Conservation (phyloP, 192 early-diverging fungal genomes). For the Lobulomyces angularis region DNA sequence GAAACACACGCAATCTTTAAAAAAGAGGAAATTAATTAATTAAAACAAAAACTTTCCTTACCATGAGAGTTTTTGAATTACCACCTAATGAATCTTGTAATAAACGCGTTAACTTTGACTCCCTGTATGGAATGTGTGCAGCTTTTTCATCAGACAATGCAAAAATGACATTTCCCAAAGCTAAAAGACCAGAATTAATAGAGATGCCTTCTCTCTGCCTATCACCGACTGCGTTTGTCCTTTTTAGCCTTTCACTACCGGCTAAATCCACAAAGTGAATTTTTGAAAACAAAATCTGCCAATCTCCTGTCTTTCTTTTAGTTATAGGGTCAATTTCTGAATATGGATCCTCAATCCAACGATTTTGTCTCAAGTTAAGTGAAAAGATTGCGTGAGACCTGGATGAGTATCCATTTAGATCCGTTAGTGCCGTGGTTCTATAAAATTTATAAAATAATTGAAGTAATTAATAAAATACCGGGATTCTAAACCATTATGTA, state of each 20-base stretch:
- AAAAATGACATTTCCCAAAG: conserved; percentile 88
- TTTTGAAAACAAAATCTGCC: conserved; percentile 61
- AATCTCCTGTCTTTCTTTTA: conserved; percentile 24
- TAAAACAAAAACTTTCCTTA: background rate
- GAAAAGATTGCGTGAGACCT: conserved; percentile 95
- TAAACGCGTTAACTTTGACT: conserved; percentile 76
- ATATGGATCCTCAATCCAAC: background rate
- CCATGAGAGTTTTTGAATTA: conserved; percentile 21
- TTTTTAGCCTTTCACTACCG: conserved; percentile 67
- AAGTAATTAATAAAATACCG: conserved; percentile 6
- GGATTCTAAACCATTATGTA: background rate
- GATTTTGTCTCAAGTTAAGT: conserved; percentile 41
- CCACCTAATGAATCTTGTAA: conserved; percentile 91
- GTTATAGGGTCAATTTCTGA: conserved; percentile 4
- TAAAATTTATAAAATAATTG: conserved; percentile 27
- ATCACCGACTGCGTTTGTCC: conserved; percentile 75
- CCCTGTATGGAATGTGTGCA: conserved; percentile 76
- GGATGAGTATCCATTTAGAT: conserved; percentile 85
- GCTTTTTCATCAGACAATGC: conserved; percentile 56
- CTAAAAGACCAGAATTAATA: conserved; percentile 84
- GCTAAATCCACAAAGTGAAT: conserved; percentile 97
- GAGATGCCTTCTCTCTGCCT: conserved; percentile 81
- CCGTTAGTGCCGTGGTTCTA: conserved; percentile 66
- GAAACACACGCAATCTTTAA: conserved; percentile 88
- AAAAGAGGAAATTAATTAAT: background rate